Percentiles rank a stretch among this genome's conserved stretches.
These are phyloP conservation scores for Ascosphaera aggregata DNA, from an alignment of 2,329 filamentous ascomycete genomes.

Conservation along the genomic window DNA sequence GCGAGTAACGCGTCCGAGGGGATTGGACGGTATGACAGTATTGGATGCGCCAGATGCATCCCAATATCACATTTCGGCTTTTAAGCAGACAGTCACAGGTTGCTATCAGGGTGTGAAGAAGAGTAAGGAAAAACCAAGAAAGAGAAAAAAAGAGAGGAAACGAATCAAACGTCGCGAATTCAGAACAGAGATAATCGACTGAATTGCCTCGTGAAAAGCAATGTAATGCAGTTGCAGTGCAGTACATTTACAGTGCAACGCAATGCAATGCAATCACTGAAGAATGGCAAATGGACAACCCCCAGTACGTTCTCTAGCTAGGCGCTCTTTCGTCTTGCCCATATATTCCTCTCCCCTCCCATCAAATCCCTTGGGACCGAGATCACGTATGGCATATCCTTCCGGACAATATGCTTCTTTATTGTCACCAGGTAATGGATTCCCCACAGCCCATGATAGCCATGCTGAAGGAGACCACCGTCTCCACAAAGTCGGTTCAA, in stretches of 20 bases:
- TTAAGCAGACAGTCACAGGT: too few species aligned
- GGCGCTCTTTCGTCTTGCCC: conserved; percentile 16
- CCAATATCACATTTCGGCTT: too few species aligned
- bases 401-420: conserved; percentile 23
- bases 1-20: too few species aligned
- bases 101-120: too few species aligned
- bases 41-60: too few species aligned
- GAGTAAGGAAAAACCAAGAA: too few species aligned
- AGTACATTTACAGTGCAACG: not conserved
- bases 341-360: conserved; percentile 30
- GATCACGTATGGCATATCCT: conserved; percentile 28
- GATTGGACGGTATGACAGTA: too few species aligned
- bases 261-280: not conserved
- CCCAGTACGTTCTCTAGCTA: conserved; percentile 16
- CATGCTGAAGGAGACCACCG: conserved; percentile 37
- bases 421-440: conserved; percentile 24
- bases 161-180: too few species aligned
- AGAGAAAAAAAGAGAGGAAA: too few species aligned
- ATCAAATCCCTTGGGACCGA: conserved; percentile 35
- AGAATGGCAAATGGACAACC: conserved; percentile 25
- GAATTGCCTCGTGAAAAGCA: not conserved
- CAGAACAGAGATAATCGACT: too few species aligned
- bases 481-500: conserved; percentile 33
- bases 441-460: conserved; percentile 23
- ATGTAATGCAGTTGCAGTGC: not conserved